Evolutionary conservation across 2,329 filamentous ascomycete species (phyloP).

Genomic region (Colletotrichum coccodes): DNA sequence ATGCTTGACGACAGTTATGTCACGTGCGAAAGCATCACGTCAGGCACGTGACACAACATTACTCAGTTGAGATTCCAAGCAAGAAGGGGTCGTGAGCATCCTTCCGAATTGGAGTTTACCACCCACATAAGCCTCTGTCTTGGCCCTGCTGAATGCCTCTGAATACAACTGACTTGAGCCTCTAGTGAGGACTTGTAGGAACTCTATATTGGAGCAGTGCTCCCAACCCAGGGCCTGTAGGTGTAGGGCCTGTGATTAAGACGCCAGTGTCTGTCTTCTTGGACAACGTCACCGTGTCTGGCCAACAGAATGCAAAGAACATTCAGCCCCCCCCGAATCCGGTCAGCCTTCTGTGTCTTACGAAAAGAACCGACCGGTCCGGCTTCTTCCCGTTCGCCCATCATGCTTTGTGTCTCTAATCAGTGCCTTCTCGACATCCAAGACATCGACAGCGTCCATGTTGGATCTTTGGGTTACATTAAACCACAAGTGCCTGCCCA

Average conservation of each 20-base stretch:
- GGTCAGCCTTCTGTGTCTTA: neutral
- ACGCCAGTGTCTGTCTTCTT: neutral
- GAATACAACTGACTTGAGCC: too few species aligned
- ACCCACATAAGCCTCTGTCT: neutral
- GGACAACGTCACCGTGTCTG: neutral
- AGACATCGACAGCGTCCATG: neutral
- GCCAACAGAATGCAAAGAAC: neutral
- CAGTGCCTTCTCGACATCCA: neutral
- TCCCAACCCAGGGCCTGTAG: too few species aligned
- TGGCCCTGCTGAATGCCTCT: neutral
- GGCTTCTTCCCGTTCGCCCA: neutral
- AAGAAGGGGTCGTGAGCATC: neutral
- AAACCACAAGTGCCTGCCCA: neutral
- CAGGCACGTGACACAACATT: neutral
- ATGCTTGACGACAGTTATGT: neutral
- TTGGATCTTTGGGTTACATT: neutral
- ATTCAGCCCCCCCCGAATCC: neutral
- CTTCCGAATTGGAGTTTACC: neutral
- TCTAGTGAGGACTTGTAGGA: neutral
- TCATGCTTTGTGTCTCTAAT: neutral
- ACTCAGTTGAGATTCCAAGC: too few species aligned
- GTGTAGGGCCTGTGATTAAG: neutral
- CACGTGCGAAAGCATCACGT: neutral
- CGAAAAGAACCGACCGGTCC: neutral
- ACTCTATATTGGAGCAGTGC: neutral